Conservation (phyloP, 257 asterid genomes). For the Mitragyna speciosa region DNA sequence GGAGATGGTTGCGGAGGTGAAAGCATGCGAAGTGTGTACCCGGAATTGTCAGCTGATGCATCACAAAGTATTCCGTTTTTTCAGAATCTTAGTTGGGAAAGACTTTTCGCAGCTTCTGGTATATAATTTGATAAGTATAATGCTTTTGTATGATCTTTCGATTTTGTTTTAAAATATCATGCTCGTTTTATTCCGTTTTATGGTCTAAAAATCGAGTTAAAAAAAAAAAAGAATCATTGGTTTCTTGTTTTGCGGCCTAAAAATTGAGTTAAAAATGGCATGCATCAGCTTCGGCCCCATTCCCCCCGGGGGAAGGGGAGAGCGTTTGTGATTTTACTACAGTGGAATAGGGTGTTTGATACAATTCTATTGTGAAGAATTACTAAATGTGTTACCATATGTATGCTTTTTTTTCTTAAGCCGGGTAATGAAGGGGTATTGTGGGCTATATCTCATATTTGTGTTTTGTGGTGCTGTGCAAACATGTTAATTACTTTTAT, state of each 20-base stretch:
- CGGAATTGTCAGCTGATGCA: slow-evolving; percentile 26
- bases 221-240: background rate
- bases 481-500: background rate
- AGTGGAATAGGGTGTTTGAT: background rate
- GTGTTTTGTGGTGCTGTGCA: background rate
- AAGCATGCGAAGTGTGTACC: slow-evolving; percentile 26
- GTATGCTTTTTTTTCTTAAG: background rate
- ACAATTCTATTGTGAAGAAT: background rate
- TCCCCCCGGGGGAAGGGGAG: too few species aligned
- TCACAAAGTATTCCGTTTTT: slow-evolving; percentile 26
- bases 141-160: background rate
- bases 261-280: background rate
- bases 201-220: background rate
- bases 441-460: background rate
- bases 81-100: slow-evolving; percentile 32
- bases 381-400: background rate
- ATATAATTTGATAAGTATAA: background rate
- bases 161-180: background rate
- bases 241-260: background rate
- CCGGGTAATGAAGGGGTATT: background rate
- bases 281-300: background rate
- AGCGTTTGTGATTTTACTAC: too few species aligned
- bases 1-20: background rate
- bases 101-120: slow-evolving; percentile 32
- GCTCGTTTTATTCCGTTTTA: background rate